Evolutionary conservation across 75 land plant genomes (phyloP).

Genomic region (Cupressus sempervirens): DNA sequence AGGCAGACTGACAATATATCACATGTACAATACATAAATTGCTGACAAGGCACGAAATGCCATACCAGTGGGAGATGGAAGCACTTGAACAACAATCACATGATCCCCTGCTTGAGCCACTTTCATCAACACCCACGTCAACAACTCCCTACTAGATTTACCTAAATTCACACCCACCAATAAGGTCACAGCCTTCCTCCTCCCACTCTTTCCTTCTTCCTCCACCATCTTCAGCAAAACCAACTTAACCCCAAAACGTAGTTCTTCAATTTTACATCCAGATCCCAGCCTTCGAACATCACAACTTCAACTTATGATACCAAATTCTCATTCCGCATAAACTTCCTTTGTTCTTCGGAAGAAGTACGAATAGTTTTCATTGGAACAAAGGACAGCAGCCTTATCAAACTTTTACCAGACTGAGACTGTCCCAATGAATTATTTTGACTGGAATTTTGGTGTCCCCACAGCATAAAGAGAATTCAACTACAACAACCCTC

Average conservation of each 20-base stretch:
- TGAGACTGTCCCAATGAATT: background rate
- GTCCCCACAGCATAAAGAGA: background rate
- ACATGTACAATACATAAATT: background rate
- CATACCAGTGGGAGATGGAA: background rate
- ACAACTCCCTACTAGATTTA: conserved; percentile 7
- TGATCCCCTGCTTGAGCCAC: conserved; percentile 14
- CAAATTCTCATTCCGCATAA: background rate
- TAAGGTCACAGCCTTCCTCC: background rate
- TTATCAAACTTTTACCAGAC: background rate
- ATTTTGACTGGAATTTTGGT: background rate
- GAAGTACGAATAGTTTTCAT: background rate
- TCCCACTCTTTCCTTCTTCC: background rate
- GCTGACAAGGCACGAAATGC: background rate
- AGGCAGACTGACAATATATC: background rate
- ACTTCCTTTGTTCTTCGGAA: background rate
- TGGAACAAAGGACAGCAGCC: background rate
- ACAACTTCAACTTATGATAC: background rate
- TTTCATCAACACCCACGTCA: conserved; percentile 14
- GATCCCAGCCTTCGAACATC: background rate
- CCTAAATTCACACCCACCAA: conserved; percentile 10
- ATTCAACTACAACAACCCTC: background rate
- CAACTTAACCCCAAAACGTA: background rate
- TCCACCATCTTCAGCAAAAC: background rate
- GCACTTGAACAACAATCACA: conserved; percentile 14
- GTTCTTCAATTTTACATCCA: background rate